Base-by-base conservation (phyloP, 2,329 filamentous ascomycete species). In the Colletotrichum acutatum region DNA sequence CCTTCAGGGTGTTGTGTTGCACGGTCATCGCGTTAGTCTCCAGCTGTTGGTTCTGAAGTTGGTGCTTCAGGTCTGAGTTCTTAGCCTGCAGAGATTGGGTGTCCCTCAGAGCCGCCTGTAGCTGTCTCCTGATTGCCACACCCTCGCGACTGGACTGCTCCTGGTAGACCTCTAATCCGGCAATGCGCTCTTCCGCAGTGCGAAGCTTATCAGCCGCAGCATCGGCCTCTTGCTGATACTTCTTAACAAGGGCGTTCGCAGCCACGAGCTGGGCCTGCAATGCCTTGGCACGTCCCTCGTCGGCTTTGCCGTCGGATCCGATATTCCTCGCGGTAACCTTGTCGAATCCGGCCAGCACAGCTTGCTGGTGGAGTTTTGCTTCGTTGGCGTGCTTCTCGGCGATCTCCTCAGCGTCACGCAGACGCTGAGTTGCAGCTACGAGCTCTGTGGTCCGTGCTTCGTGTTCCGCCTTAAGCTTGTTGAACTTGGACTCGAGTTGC, bases 61-160 rank as follows among this genome's bases (percentile, higher is more conserved):
- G 92, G 78, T 95, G 90, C 83, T 94, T 94, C 75, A 98, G 86
- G 19, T 98, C 95, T 1, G 92, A 89, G 82, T 96, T 97, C 74
- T 93, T 90, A 42, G 93, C 90, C 76, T 95, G 93, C 30, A 97
- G 86, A n/a, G 90, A 87, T 80, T 98, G 95, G 16, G 93, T 91
- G 71, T 99, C 96, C 76, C 92, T 93, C 81, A 98, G 87, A 5
- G 94, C 91, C 30, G 91, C 89, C 81, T 98, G 97, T 66, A 99
- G 89, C 80, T 98, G 96, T 80, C 97, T 92, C 67, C 97, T 91
- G 76, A 98, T 95, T 46, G 92, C 91, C 67, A 99, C 91, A 61
- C 95, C 95, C 82, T 99, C 97, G 57, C 97, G 91, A 82, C 95
- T 98, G 4, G 95, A 93, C 83, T 99, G 97, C 80, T 99, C 97